A percentile compares a stretch with the other conserved stretches of the same genome.
Conservation (phyloP, 1,139 yeast species). For the Meyerozyma smithsonii region DNA sequence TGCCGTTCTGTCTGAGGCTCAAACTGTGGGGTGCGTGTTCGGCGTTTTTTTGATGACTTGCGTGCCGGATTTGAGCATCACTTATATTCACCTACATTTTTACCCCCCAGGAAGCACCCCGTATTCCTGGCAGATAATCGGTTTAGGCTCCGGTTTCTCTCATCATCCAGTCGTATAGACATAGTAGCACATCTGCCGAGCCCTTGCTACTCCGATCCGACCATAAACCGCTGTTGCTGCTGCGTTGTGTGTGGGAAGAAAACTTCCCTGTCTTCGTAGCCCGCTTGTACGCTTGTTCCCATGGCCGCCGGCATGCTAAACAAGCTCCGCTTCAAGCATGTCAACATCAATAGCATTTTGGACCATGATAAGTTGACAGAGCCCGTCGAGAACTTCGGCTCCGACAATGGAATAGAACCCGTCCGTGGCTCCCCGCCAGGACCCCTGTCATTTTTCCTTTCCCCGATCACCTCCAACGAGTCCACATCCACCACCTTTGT, state of each 20-base stretch:
- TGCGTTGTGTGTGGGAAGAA: neutral
- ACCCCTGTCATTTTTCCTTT: conserved; percentile 26
- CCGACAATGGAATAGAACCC: neutral
- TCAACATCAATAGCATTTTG: conserved; percentile 1
- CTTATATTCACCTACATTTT: neutral
- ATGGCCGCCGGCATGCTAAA: neutral
- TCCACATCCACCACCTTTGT: conserved; percentile 14
- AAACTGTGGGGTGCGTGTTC: conserved; percentile 3
- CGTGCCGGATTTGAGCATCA: conserved; percentile 1
- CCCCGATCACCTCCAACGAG: conserved; percentile 36
- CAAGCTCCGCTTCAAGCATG: conserved; percentile 1
- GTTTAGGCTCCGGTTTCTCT: neutral
- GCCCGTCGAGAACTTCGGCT: neutral
- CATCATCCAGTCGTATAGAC: neutral
- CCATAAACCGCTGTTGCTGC: neutral
- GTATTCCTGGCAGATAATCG: neutral
- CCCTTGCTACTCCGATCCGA: neutral
- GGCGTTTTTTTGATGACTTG: conserved; percentile 3
- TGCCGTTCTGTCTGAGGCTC: no score
- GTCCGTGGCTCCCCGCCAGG: neutral
- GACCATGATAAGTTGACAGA: neutral
- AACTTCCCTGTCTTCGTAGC: neutral
- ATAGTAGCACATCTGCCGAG: neutral
- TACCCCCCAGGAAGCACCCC: neutral
- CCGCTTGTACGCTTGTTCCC: neutral